These are phyloP conservation scores for Hordeum marinum DNA, from an alignment of 176 grass and related monocot genomes.

Conservation along the genomic window DNA sequence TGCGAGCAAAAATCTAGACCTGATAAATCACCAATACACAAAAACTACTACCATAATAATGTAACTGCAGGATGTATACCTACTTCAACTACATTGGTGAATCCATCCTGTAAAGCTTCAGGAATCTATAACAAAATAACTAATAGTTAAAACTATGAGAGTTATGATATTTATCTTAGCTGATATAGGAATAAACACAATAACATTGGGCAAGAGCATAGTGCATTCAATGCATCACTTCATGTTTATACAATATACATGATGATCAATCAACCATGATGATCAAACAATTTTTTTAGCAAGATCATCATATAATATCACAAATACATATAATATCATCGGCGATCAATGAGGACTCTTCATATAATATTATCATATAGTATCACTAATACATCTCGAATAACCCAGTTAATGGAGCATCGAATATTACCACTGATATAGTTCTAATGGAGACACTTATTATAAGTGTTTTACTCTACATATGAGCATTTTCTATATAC, in stretches of 20 bases:
- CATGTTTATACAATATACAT: neutral
- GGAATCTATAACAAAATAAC: constrained; percentile 67
- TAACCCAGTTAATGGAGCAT: too few species aligned
- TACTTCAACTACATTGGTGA: constrained; percentile 53
- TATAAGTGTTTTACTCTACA: too few species aligned
- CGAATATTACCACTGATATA: too few species aligned
- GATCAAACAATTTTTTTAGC: too few species aligned
- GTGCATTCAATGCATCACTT: neutral
- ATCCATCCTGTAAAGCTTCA: constrained; percentile 72
- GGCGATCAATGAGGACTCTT: too few species aligned
- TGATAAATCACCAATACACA: neutral
- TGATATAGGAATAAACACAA: neutral
- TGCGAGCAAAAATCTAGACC: neutral
- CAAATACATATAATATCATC: too few species aligned
- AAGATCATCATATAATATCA: too few species aligned
- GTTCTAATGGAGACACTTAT: too few species aligned
- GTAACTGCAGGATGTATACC: constrained; percentile 73
- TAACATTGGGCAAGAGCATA: neutral
- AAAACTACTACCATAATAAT: constrained; percentile 72
- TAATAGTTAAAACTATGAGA: constrained; percentile 9
- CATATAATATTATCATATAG: too few species aligned
- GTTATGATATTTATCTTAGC: constrained; percentile 11
- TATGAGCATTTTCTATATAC: too few species aligned
- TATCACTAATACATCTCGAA: too few species aligned
- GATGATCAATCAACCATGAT: neutral